Base-by-base conservation (phyloP, 2,329 filamentous ascomycete species). In the Phialophora verrucosa region DNA sequence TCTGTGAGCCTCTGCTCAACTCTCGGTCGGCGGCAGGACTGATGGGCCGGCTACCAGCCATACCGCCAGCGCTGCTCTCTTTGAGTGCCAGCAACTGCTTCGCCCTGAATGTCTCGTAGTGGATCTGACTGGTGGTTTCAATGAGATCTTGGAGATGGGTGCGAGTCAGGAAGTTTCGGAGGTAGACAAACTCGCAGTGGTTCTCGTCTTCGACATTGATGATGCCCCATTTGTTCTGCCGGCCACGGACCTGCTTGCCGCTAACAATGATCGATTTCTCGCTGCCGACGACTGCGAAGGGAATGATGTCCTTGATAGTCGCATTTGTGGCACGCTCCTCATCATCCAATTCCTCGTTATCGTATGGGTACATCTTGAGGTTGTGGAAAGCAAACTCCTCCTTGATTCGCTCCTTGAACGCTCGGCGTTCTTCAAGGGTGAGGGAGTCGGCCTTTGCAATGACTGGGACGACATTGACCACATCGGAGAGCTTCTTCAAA, bases 321-420 rank as follows among this genome's bases (percentile, higher is more conserved):
- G 88, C 89, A 83, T 98, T 98, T 82, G 96, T 85, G 69, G 90
- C 89, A 75, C 92, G 90, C 84, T 99, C 95, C 85, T 99, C 95
- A 71, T 95, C 91, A 77, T 99, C 95, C 74, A 98, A 90, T 85
- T 99, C 95, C 76, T 99, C 95, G 78, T 97, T 98, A 81, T 99
- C 95, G 81, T 99, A 99, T 68, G 95, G 95, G 86, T 96, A 99
- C 95, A 99, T 99, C 87, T 97, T 94, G 77, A 99, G 88, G 86
- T 98, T 98, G 88, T 99, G 95, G 90, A 99, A 99, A 66, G 91
- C 85, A 80, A 99, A 99, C 81, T 99, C 95, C 86, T 98, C 95
- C 91, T 97, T 97, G 85, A 99, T 99, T 80, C 91, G 88, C 84
- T 97, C 92, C 88, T 99, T 99, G 89, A 99, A 99, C 58, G 90